phyloP scores from a whole-genome alignment of 495 filamentous ascomycete genomes.

The Sphaerosporella brunnea region DNA sequence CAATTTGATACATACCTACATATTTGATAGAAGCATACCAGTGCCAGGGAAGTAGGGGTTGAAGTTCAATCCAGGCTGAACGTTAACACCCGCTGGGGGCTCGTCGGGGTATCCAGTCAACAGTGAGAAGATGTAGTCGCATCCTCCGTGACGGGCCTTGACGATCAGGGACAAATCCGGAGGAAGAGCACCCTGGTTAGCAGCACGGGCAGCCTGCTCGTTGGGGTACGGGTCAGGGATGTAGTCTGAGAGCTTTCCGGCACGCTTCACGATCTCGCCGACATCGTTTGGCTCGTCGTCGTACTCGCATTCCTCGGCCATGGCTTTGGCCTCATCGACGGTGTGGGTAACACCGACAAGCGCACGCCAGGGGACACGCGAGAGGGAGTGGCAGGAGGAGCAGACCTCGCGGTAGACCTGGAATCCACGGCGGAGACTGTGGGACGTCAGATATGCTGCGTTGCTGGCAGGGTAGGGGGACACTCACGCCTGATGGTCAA shows the following conservation, averaged over 20 bases:
- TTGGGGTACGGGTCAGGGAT: slow-evolving; percentile 91
- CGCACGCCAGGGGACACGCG: slow-evolving; percentile 78
- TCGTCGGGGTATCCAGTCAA: slow-evolving; percentile 98
- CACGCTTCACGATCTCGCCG: slow-evolving; percentile 93
- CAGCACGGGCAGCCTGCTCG: slow-evolving; percentile 92
- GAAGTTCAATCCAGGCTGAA: slow-evolving; percentile 86
- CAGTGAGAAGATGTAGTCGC: slow-evolving; percentile 93
- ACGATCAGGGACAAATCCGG: slow-evolving; percentile 95
- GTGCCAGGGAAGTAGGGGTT: slow-evolving; percentile 99
- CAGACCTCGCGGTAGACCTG: slow-evolving; percentile 99
- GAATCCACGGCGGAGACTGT: slow-evolving; percentile 93
- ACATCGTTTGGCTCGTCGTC: slow-evolving; percentile 95
- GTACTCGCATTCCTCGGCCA: slow-evolving; percentile 97
- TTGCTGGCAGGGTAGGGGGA: background rate
- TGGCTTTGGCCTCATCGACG: slow-evolving; percentile 88
- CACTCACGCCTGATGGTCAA: slow-evolving; percentile 86
- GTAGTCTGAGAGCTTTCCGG: slow-evolving; percentile 96
- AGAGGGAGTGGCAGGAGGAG: slow-evolving; percentile 89
- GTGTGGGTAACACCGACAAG: slow-evolving; percentile 86
- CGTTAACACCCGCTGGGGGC: slow-evolving; percentile 64
- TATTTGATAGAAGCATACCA: slow-evolving; percentile 37
- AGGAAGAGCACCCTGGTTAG: slow-evolving; percentile 94
- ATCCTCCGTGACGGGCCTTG: slow-evolving; percentile 94
- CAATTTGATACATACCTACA: too few species aligned
- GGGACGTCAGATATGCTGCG: slow-evolving; percentile 12